These are phyloP conservation scores for Tetrapisispora arboricola DNA, from an alignment of 805 yeast genomes.

Conservation along the genomic window DNA sequence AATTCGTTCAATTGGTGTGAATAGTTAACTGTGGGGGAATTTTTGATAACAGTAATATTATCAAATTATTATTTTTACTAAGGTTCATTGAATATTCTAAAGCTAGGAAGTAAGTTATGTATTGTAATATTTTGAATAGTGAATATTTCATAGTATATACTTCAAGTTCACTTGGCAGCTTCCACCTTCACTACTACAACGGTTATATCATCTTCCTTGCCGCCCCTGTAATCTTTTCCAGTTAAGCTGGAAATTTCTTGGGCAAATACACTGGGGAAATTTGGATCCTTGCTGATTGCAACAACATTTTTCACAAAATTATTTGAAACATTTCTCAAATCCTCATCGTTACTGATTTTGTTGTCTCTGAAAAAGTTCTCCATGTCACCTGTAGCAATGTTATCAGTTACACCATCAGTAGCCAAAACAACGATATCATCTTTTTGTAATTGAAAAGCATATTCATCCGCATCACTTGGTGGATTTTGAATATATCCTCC, in stretches of 20 bases:
- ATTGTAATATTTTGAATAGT: too few species aligned
- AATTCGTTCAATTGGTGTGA: too few species aligned
- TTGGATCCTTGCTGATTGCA: conserved; percentile 57
- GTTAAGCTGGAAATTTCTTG: conserved; percentile 29
- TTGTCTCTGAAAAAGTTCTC: conserved; percentile 55
- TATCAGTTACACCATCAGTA: conserved; percentile 91
- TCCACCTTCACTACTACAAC: conserved; percentile 61
- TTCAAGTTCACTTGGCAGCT: too few species aligned
- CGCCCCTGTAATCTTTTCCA: conserved; percentile 54
- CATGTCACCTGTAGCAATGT: conserved; percentile 62
- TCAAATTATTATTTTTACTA: too few species aligned
- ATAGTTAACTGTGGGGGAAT: too few species aligned
- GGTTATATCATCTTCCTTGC: conserved; percentile 93
- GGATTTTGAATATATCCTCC: conserved; percentile 58
- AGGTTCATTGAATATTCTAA: too few species aligned
- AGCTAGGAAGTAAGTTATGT: too few species aligned
- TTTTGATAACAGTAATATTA: too few species aligned
- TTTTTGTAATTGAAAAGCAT: conserved; percentile 51
- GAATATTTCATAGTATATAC: too few species aligned
- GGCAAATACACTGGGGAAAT: conserved; percentile 77
- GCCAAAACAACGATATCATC: conserved; percentile 77
- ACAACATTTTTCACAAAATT: conserved; percentile 58
- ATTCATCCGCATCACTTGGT: conserved; percentile 60
- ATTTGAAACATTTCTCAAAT: conserved; percentile 39
- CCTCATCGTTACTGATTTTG: conserved; percentile 13